Evolutionary conservation across 2,329 filamentous ascomycete genomes (phyloP).

Genomic region (Zymoseptoria ardabiliae): DNA sequence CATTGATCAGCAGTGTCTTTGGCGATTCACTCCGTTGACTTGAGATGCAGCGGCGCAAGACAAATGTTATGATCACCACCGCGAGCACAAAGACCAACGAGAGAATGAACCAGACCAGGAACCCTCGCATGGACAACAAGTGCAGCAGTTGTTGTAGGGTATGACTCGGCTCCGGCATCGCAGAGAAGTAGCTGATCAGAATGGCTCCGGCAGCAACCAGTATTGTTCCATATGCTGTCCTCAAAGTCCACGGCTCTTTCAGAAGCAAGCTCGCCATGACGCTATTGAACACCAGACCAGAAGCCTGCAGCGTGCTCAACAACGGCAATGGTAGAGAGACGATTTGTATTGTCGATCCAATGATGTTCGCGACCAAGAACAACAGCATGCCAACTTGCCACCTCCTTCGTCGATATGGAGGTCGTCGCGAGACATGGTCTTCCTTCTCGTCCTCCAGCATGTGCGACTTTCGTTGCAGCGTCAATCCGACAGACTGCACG

Average conservation of each 20-base stretch:
- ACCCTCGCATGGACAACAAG: constrained; percentile 65
- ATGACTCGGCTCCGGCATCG: constrained; percentile 88
- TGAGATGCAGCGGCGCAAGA: constrained; percentile 30
- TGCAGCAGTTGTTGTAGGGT: constrained; percentile 72
- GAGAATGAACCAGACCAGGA: constrained; percentile 81
- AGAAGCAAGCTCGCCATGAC: constrained; percentile 92
- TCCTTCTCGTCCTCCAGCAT: constrained; percentile 94
- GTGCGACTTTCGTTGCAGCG: constrained; percentile 94
- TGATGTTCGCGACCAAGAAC: constrained; percentile 89
- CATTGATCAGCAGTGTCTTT: constrained; percentile 58
- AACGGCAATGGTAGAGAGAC: constrained; percentile 91
- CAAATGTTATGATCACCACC: constrained; percentile 54
- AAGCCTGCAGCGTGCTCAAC: constrained; percentile 88
- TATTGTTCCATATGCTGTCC: constrained; percentile 83
- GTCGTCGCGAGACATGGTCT: constrained; percentile 66
- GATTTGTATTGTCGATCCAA: constrained; percentile 95
- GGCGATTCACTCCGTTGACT: constrained; percentile 26
- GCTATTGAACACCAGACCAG: constrained; percentile 95
- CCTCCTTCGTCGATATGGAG: constrained; percentile 79
- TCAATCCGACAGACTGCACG: constrained; percentile 89
- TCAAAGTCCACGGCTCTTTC: constrained; percentile 85
- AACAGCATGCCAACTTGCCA: constrained; percentile 97
- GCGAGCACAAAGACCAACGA: constrained; percentile 67
- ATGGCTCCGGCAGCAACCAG: constrained; percentile 84
- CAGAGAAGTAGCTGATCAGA: constrained; percentile 87